Conservation (phyloP, 2,329 filamentous ascomycete genomes). For the Chaetomiaceae sp. region DNA sequence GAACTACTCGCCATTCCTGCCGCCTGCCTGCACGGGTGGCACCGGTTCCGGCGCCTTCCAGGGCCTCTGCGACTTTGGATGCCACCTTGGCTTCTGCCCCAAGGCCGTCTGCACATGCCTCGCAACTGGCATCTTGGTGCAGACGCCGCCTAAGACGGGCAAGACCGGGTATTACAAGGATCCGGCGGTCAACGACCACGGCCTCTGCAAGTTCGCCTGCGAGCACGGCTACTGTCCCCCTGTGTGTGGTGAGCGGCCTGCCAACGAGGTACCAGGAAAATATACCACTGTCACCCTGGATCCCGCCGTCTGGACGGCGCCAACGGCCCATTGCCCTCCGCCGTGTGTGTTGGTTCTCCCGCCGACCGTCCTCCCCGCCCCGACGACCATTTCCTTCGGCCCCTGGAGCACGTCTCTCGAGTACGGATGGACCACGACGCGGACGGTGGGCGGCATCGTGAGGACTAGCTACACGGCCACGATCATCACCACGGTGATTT, state of each 20-base stretch:
- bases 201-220: neutral
- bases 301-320: conserved; percentile 4
- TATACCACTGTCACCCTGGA: too few relatives aligned
- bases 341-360: conserved; percentile 12
- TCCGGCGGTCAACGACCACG: neutral
- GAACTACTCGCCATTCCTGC: conserved; percentile 6
- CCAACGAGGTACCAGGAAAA: too few relatives aligned
- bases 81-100: conserved; percentile 9
- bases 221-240: neutral
- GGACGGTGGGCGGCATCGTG: too few relatives aligned
- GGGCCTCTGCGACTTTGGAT: neutral
- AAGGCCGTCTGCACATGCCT: conserved; percentile 1
- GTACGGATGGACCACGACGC: conserved; percentile 5
- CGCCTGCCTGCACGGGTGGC: neutral
- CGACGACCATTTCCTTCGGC: conserved; percentile 17
- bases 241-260: neutral
- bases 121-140: neutral
- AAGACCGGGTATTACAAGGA: neutral
- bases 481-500: too few relatives aligned
- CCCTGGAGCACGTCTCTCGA: neutral
- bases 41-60: neutral
- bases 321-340: neutral
- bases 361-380: neutral
- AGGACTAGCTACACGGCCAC: too few relatives aligned
- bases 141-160: neutral